phyloP scores from a whole-genome alignment of 2,329 filamentous ascomycete genomes.

The Aspergillus pseudotamarii region DNA sequence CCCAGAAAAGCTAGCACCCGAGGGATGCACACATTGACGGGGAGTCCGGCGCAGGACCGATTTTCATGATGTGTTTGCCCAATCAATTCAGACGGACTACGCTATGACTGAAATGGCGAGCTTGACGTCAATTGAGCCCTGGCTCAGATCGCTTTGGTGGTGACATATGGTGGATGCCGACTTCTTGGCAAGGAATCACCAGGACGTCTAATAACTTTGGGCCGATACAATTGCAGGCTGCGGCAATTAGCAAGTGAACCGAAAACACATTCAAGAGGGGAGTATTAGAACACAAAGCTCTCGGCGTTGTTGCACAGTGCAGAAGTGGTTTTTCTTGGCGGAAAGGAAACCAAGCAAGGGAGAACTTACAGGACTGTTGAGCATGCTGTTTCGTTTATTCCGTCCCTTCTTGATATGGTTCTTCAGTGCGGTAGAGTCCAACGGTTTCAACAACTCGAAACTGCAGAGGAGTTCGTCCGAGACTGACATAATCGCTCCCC shows the following conservation, averaged over 20 bases:
- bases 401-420: constrained; percentile 98
- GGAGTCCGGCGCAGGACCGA: constrained; percentile 13
- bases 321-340: constrained; percentile 25
- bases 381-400: constrained; percentile 90
- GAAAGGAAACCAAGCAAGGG: constrained; percentile 22
- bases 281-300: constrained; percentile 17
- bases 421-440: constrained; percentile 95
- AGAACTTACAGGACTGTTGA: constrained; percentile 87
- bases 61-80: constrained; percentile 12
- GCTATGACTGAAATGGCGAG: constrained; percentile 14
- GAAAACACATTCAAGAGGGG: constrained; percentile 4
- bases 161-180: constrained; percentile 23
- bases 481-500: constrained; percentile 98
- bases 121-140: constrained; percentile 12
- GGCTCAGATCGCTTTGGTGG: constrained; percentile 22
- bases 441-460: constrained; percentile 93
- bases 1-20: constrained; percentile 13
- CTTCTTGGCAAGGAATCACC: constrained; percentile 24
- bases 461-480: constrained; percentile 91
- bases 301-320: constrained; percentile 27
- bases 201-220: constrained; percentile 45
- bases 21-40: constrained; percentile 16
- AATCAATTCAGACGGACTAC: constrained; percentile 12
- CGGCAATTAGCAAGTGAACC: constrained; percentile 22
- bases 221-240: constrained; percentile 50